These are phyloP conservation scores for Phytopythium ostracodes DNA, from an alignment of 352 stramenopile genomes.

Conservation along the genomic window DNA sequence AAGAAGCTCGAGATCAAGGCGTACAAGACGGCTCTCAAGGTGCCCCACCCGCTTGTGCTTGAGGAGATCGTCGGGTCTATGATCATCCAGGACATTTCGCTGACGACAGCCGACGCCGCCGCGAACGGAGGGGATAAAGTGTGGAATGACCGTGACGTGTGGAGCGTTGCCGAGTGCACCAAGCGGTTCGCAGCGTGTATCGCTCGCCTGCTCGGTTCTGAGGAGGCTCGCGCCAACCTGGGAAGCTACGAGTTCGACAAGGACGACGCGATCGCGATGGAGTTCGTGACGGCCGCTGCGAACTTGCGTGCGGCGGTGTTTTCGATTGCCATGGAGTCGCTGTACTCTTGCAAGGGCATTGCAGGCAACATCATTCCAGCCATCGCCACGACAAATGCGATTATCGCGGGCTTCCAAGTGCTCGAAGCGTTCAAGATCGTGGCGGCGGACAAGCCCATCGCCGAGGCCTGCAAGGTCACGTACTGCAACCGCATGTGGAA, in stretches of 20 bases:
- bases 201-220: conserved; percentile 48
- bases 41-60: conserved; percentile 75
- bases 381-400: conserved; percentile 99
- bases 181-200: conserved; percentile 83
- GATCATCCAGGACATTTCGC: conserved; percentile 32
- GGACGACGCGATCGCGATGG: conserved; percentile 94
- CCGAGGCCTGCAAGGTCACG: conserved; percentile 88
- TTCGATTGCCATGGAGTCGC: conserved; percentile 71
- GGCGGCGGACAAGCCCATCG: conserved; percentile 54
- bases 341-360: conserved; percentile 97
- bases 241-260: conserved; percentile 96
- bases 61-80: conserved; percentile 46
- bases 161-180: conserved; percentile 85
- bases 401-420: conserved; percentile 95
- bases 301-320: conserved; percentile 94
- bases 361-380: conserved; percentile 99
- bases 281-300: conserved; percentile 96
- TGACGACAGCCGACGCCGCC: conserved; percentile 12
- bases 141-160: conserved; percentile 85
- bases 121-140: conserved; percentile 21
- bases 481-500: conserved; percentile 93
- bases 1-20: conserved; percentile 95
- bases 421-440: conserved; percentile 84
- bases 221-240: conserved; percentile 52
- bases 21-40: conserved; percentile 95